Percentiles rank a stretch among this genome's conserved stretches.
Conservation (phyloP, 2,329 filamentous ascomycete species). For the Emergomyces pasteurianus region DNA sequence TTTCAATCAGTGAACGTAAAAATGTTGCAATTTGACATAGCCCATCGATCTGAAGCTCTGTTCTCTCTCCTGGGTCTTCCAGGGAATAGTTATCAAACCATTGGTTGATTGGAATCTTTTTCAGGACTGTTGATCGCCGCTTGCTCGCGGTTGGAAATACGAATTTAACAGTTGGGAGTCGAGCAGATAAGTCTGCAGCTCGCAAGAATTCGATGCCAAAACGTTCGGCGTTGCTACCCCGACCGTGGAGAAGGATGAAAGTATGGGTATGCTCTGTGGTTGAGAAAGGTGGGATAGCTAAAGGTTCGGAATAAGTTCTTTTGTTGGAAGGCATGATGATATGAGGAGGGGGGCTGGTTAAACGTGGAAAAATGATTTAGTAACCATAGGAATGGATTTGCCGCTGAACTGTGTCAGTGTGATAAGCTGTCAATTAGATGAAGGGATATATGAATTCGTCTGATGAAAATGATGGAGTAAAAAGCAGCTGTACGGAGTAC, state of each 20-base stretch:
- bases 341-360: no score
- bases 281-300: neutral
- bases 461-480: no score
- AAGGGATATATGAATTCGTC: no score
- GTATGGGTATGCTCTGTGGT: neutral
- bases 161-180: constrained; percentile 29
- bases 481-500: no score
- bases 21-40: constrained; percentile 31
- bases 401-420: no score
- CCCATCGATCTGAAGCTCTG: constrained; percentile 35
- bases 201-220: constrained; percentile 2
- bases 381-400: no score
- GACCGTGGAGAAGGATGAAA: neutral
- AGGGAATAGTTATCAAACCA: constrained; percentile 42
- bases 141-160: constrained; percentile 41
- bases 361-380: no score
- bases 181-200: constrained; percentile 5
- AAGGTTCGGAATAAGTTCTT: neutral
- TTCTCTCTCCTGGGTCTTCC: constrained; percentile 27
- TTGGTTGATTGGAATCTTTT: constrained; percentile 34
- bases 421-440: no score
- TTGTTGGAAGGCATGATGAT: neutral
- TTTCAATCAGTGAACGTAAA: constrained; percentile 23
- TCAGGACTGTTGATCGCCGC: constrained; percentile 34
- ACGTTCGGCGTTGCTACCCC: constrained; percentile 2